phyloP scores from a whole-genome alignment of 352 stramenopile species.

The Ophiocytium majus region DNA sequence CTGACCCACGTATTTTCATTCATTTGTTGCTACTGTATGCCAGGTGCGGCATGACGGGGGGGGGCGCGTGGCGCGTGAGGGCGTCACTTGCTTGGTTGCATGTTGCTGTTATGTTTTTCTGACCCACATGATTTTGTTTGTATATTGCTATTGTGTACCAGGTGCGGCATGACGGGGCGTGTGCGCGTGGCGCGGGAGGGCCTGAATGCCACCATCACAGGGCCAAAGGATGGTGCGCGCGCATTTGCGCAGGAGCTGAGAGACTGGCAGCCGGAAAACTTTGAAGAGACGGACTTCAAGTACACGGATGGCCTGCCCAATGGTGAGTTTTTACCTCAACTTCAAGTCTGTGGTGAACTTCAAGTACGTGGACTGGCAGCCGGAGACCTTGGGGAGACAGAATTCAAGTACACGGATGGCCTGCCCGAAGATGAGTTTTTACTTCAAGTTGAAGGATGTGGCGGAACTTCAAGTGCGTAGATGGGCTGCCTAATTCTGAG shows the following conservation, averaged over 20 bases:
- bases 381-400: conserved; percentile 63
- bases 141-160: no score
- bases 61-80: no score
- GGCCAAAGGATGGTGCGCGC: conserved; percentile 54
- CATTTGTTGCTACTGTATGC: no score
- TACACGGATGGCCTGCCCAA: conserved; percentile 65
- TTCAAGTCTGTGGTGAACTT: no score
- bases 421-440: conserved; percentile 54
- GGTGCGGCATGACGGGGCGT: conserved; percentile 62
- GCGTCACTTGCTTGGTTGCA: no score
- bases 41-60: no score
- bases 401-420: conserved; percentile 72
- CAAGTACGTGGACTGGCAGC: conserved; percentile 58
- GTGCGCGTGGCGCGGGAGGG: conserved; percentile 68
- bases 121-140: no score
- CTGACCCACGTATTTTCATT: no score
- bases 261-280: conserved; percentile 59
- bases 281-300: conserved; percentile 71
- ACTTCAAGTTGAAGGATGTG: no score
- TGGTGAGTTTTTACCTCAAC: no score
- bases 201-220: conserved; percentile 71
- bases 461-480: no score
- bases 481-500: conserved; percentile 58
- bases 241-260: conserved; percentile 61
- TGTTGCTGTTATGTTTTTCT: no score